phyloP scores from a whole-genome alignment of 345 rosid species.

The Gossypium rotundifolium region DNA sequence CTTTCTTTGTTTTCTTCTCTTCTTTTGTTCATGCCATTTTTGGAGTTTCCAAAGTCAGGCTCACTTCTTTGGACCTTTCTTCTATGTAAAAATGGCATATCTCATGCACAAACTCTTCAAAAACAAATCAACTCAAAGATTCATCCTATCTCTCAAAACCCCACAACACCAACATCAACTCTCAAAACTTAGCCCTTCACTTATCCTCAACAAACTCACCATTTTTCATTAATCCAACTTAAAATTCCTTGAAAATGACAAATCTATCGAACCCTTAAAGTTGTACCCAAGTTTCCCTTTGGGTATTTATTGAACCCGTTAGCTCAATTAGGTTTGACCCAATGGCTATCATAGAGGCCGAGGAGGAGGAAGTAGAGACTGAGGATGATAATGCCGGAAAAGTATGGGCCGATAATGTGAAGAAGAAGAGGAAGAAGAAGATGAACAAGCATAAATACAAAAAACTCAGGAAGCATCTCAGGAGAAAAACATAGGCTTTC shows the following conservation, averaged over 20 bases:
- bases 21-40: too few species aligned
- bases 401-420: conserved; percentile 76
- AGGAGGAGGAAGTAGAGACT: conserved; percentile 9
- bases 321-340: conserved; percentile 21
- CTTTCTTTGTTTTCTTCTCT: too few species aligned
- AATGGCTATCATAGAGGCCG: not conserved
- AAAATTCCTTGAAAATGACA: not conserved
- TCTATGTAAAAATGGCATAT: conserved; percentile 27
- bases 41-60: not conserved
- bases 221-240: not conserved
- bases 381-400: conserved; percentile 24
- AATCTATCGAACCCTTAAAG: conserved; percentile 8
- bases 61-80: not conserved
- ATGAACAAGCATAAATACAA: conserved; percentile 91
- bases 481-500: conserved; percentile 43
- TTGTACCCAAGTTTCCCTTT: conserved; percentile 41
- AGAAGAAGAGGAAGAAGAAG: conserved; percentile 98
- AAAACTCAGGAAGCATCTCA: conserved; percentile 70
- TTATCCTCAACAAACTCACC: not conserved
- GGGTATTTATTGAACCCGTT: conserved; percentile 24
- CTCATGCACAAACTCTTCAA: conserved; percentile 24
- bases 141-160: conserved; percentile 18
- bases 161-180: conserved; percentile 18
- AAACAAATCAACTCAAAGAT: conserved; percentile 22
- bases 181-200: not conserved